phyloP scores from a whole-genome alignment of 2,329 filamentous ascomycete genomes.

The Esteya vermicola region DNA sequence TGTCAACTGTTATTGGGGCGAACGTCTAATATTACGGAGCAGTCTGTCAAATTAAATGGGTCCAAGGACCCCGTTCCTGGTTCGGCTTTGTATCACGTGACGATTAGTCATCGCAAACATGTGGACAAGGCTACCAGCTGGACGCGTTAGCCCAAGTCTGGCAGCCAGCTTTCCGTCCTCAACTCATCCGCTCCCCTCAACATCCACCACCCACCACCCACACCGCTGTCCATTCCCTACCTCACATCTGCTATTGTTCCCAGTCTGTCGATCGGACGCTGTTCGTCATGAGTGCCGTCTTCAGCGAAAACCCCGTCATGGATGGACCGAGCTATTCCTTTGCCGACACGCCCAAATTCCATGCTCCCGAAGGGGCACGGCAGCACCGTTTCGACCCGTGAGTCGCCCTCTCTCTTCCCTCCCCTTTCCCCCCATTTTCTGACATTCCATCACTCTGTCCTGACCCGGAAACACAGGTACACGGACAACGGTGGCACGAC shows the following conservation, averaged over 20 bases:
- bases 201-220: slow-evolving; percentile 3
- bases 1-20: no score
- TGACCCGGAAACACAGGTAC: slow-evolving; percentile 44
- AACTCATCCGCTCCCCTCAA: slow-evolving; percentile 5
- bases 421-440: neutral
- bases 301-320: slow-evolving; percentile 55
- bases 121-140: slow-evolving; percentile 37
- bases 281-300: slow-evolving; percentile 46
- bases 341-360: slow-evolving; percentile 42
- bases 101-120: slow-evolving; percentile 27
- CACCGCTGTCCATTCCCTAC: slow-evolving; percentile 2
- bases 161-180: no score
- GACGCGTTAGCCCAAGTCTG: slow-evolving; percentile 16
- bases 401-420: slow-evolving; percentile 17
- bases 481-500: slow-evolving; percentile 97
- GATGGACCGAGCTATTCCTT: slow-evolving; percentile 58
- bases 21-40: no score
- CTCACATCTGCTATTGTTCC: neutral
- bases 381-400: slow-evolving; percentile 91
- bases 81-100: neutral
- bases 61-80: no score
- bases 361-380: slow-evolving; percentile 37
- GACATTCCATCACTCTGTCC: no score
- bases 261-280: no score
- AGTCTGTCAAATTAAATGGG: neutral